A percentile compares a stretch with the other conserved stretches of the same genome.
Evolutionary conservation across 2,329 filamentous ascomycete genomes (phyloP).

Genomic region (Diatrype stigma): DNA sequence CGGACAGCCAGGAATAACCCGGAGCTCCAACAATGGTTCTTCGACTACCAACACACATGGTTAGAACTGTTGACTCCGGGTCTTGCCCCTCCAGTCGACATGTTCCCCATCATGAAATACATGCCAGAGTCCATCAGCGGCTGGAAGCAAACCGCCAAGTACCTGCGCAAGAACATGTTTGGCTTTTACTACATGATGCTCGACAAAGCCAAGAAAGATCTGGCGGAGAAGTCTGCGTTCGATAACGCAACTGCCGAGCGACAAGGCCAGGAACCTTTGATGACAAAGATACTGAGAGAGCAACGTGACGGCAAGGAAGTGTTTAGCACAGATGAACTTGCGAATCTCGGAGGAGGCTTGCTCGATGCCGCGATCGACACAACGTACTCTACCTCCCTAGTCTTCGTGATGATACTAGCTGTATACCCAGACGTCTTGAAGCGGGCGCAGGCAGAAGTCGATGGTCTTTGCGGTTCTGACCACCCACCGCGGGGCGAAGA

Average conservation of each 20-base stretch:
- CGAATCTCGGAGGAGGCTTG: constrained; percentile 12
- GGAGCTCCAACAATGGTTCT: constrained; percentile 2
- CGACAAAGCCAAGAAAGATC: constrained; percentile 2
- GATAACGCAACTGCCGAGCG: background rate
- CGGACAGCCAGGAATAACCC: constrained; percentile 2
- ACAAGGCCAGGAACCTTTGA: constrained; percentile 1
- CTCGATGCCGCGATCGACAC: constrained; percentile 16
- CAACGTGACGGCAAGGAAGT: constrained; percentile 6
- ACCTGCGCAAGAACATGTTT: constrained; percentile 3
- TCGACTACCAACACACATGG: constrained; percentile 7
- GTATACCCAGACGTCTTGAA: constrained; percentile 10
- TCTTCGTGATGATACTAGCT: constrained; percentile 11
- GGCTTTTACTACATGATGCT: constrained; percentile 8
- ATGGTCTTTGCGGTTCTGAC: constrained; percentile 6
- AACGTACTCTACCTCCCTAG: constrained; percentile 6
- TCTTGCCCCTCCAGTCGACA: constrained; percentile 5
- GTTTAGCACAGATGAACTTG: constrained; percentile 9
- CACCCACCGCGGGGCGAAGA: constrained; percentile 6
- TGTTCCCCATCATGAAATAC: constrained; percentile 7
- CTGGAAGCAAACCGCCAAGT: constrained; percentile 6
- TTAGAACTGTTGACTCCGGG: constrained; percentile 6
- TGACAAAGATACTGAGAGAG: constrained; percentile 5
- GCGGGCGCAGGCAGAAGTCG: constrained; percentile 13
- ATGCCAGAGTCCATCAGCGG: constrained; percentile 5
- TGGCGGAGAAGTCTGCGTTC: background rate